Conservation (phyloP, 2,329 filamentous ascomycete genomes). For the Clarireedia hainanense region DNA sequence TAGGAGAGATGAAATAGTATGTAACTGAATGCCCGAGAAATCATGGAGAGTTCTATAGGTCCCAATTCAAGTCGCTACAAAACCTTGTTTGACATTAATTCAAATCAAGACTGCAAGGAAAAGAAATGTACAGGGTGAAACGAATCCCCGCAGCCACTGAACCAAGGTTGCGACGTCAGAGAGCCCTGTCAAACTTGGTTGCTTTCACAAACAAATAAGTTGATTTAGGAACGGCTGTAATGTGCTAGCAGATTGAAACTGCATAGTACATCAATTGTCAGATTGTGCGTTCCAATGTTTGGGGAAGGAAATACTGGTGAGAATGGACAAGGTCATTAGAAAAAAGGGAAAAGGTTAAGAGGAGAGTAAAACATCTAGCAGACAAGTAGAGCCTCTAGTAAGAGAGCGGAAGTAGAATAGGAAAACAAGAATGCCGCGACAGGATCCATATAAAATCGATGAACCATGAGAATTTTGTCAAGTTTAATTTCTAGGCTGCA, state of each 20-base stretch:
- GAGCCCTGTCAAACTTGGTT: conserved; percentile 37
- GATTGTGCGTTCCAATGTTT: conserved; percentile 3
- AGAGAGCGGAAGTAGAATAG: too few relatives aligned
- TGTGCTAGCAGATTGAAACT: conserved; percentile 42
- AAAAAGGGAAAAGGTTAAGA: not conserved
- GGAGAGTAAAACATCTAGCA: not conserved
- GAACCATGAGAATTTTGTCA: too few relatives aligned
- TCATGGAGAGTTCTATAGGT: not conserved
- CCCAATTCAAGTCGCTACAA: too few relatives aligned
- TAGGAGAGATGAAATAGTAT: too few relatives aligned
- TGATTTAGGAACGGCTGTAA: conserved; percentile 44
- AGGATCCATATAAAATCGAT: too few relatives aligned
- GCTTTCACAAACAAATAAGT: conserved; percentile 22
- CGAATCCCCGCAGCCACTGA: conserved; percentile 49
- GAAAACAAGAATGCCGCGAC: not conserved
- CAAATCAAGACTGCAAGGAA: too few relatives aligned
- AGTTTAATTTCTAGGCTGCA: too few relatives aligned
- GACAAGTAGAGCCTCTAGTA: too few relatives aligned
- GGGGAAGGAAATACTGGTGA: not conserved
- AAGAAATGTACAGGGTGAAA: conserved; percentile 42
- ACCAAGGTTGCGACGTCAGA: conserved; percentile 46
- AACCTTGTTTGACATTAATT: too few relatives aligned
- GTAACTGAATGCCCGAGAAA: too few relatives aligned
- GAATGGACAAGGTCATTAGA: not conserved
- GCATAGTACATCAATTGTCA: conserved; percentile 33